These are phyloP conservation scores for Hypoxylon rickii DNA, from an alignment of 495 filamentous ascomycete genomes.

Conservation along the genomic window DNA sequence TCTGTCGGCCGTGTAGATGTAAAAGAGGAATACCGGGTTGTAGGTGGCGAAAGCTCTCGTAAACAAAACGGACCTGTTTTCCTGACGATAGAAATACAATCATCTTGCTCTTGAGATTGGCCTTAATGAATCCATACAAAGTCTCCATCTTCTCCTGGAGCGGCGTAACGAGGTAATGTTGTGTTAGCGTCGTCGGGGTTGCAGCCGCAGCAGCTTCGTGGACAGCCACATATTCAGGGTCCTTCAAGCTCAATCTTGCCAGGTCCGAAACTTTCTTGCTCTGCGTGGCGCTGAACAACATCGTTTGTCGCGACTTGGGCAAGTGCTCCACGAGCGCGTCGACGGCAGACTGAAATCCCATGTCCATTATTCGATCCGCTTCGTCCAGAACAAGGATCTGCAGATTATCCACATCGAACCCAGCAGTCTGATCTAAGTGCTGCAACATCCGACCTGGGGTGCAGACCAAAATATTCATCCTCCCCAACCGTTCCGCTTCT, in stretches of 20 bases:
- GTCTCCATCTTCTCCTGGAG: slow-evolving; percentile 87
- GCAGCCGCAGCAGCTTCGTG: slow-evolving; percentile 82
- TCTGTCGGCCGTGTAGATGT: slow-evolving; percentile 93
- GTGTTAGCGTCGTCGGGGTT: slow-evolving; percentile 82
- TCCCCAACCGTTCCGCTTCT: slow-evolving; percentile 80
- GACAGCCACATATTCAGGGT: slow-evolving; percentile 93
- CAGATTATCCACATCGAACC: slow-evolving; percentile 86
- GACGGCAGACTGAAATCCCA: slow-evolving; percentile 91
- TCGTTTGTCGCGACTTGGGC: slow-evolving; percentile 82
- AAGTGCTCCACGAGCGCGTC: slow-evolving; percentile 95
- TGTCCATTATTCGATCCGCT: slow-evolving; percentile 95
- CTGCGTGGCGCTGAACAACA: slow-evolving; percentile 96
- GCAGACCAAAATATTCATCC: slow-evolving; percentile 98
- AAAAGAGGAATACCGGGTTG: slow-evolving; percentile 95
- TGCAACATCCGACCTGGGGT: slow-evolving; percentile 95
- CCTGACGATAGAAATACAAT: slow-evolving; percentile 92
- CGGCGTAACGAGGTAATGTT: slow-evolving; percentile 86
- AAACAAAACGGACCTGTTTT: slow-evolving; percentile 95
- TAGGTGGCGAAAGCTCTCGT: slow-evolving; percentile 88
- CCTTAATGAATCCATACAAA: slow-evolving; percentile 86
- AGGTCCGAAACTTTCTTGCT: slow-evolving; percentile 92
- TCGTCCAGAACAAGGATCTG: slow-evolving; percentile 95
- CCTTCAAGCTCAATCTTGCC: slow-evolving; percentile 81
- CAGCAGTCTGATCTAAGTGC: slow-evolving; percentile 92
- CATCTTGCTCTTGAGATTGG: slow-evolving; percentile 88